Evolutionary conservation across 495 filamentous ascomycete species (phyloP).

Genomic region (Neurospora hispaniola): DNA sequence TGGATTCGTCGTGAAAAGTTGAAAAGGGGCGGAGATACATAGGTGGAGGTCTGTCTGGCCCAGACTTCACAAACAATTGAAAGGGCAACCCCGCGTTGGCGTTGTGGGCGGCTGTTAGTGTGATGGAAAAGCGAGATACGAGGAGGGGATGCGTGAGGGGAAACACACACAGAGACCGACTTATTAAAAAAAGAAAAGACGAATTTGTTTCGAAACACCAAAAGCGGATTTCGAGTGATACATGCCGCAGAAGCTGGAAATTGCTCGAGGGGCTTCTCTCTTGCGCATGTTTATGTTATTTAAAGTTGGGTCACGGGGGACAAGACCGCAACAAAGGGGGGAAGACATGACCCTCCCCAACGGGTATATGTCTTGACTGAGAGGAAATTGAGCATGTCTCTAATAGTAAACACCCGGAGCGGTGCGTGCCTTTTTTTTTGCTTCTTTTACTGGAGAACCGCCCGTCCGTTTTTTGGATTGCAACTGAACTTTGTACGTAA

Average conservation of each 20-base stretch:
- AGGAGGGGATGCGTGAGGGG: background rate
- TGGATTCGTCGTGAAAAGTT: background rate
- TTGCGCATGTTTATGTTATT: background rate
- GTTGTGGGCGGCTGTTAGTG: background rate
- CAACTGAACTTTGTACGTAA: background rate
- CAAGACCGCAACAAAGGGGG: background rate
- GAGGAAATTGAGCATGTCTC: background rate
- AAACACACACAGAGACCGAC: background rate
- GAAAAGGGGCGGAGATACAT: background rate
- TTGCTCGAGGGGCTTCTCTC: background rate
- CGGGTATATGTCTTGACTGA: background rate
- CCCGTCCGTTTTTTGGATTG: background rate
- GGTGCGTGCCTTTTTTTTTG: background rate
- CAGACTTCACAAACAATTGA: background rate
- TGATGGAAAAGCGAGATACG: background rate
- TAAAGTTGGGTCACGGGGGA: background rate
- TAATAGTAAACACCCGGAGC: background rate
- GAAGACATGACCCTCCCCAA: background rate
- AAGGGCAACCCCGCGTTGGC: background rate
- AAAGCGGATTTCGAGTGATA: background rate
- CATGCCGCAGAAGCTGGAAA: background rate
- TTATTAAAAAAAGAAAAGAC: background rate
- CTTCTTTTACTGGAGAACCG: no score
- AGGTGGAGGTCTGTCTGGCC: background rate
- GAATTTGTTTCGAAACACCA: background rate